Conservation (phyloP, 1,139 yeast species). For the Saccharomyces pastorianus region DNA sequence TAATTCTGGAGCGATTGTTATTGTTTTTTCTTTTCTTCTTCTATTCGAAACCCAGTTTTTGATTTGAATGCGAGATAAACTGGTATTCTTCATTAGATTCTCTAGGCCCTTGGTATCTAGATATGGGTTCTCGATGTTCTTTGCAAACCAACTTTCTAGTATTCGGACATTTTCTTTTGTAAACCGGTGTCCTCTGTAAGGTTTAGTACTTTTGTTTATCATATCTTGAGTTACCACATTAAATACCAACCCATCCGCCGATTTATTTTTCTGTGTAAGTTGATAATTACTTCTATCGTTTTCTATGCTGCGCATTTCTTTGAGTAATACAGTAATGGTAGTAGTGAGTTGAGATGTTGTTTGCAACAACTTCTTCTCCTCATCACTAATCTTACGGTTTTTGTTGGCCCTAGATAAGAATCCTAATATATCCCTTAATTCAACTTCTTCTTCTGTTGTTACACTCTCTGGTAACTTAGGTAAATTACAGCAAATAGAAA, state of each 20-base stretch:
- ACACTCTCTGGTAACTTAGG: slow-evolving; percentile 1
- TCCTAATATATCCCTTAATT: slow-evolving; percentile 1
- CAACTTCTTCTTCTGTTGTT: slow-evolving; percentile 1
- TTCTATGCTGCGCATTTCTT: slow-evolving; percentile 1
- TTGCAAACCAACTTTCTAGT: slow-evolving; percentile 19
- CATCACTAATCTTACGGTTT: slow-evolving; percentile 1
- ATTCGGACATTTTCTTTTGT: slow-evolving; percentile 11
- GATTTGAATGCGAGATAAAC: slow-evolving; percentile 15
- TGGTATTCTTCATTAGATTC: slow-evolving; percentile 10
- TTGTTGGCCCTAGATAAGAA: slow-evolving; percentile 1
- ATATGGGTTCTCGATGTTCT: slow-evolving; percentile 18
- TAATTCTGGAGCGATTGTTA: not conserved
- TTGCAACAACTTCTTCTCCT: slow-evolving; percentile 1
- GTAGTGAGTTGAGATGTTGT: slow-evolving; percentile 1
- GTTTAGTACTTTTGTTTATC: slow-evolving; percentile 1
- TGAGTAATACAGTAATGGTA: slow-evolving; percentile 1
- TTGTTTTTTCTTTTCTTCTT: slow-evolving; percentile 20
- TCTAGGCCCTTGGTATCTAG: slow-evolving; percentile 12
- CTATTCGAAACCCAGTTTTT: slow-evolving; percentile 26
- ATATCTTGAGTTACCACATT: not conserved
- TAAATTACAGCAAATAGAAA: slow-evolving; percentile 1
- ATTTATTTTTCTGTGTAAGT: slow-evolving; percentile 1
- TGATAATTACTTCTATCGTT: slow-evolving; percentile 6
- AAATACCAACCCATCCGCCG: slow-evolving; percentile 1
- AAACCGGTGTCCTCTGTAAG: slow-evolving; percentile 18